Conservation (phyloP, 139 green algal genomes). For the Chlorella vulgaris region DNA sequence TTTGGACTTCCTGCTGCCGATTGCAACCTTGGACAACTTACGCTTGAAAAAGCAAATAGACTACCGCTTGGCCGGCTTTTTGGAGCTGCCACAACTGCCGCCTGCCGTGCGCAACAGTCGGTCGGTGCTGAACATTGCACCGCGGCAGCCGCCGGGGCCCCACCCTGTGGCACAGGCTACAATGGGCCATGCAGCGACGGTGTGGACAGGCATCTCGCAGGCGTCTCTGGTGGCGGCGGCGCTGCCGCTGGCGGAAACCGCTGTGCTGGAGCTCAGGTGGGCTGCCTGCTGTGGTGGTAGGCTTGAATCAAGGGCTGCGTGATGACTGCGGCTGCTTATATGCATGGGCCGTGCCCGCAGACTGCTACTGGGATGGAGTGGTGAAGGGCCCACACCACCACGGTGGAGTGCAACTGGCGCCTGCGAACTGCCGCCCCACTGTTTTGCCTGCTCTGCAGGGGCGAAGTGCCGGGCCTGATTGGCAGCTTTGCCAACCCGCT, state of each 20-base stretch:
- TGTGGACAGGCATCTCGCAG: not conserved
- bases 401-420: not conserved
- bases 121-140: not conserved
- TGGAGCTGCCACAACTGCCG: conserved; percentile 1
- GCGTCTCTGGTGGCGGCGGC: not conserved
- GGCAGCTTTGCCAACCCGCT: not conserved
- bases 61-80: conserved; percentile 13
- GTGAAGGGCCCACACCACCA: not conserved
- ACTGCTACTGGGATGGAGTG: not conserved
- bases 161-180: too few relatives aligned
- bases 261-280: conserved; percentile 1
- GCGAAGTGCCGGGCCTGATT: conserved; percentile 7
- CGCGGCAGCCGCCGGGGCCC: not conserved
- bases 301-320: not conserved
- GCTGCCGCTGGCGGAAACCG: not conserved
- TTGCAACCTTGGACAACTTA: not conserved
- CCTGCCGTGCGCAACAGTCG: not conserved
- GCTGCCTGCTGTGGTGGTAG: not conserved
- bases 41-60: not conserved
- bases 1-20: conserved; percentile 17
- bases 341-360: too few relatives aligned
- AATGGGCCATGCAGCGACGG: not conserved
- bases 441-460: not conserved
- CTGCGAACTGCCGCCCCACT: not conserved
- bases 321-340: not conserved